Evolutionary conservation across 495 filamentous ascomycete genomes (phyloP), one percentile per base, ranked within the genome.

Genomic region (Penicillium angulare): DNA sequence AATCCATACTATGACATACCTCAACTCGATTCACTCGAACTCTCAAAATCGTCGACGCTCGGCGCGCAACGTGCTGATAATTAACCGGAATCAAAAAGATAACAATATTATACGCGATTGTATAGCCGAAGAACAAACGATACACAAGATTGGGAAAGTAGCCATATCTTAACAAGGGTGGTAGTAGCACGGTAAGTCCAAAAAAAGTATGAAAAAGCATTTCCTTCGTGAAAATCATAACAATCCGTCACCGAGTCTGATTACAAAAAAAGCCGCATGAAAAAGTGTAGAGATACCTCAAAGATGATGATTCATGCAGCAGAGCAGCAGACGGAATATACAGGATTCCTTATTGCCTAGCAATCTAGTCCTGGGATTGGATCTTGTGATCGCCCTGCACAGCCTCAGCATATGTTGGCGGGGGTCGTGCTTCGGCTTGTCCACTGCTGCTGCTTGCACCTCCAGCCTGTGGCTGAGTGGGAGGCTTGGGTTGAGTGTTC

Each of bases 341-440:
- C n/a, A n/a, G n/a, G n/a, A n/a, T n/a, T n/a, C n/a, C n/a, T n/a
- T n/a, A n/a, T n/a, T n/a, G n/a, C n/a, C n/a, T n/a, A n/a, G n/a
- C n/a, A n/a, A 21, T 38, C 61, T 80, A 89, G 49, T 89, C 83
- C 27, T 78, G 74, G 3, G 72, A 79, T 79, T 96, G 92, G 32
- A 96, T 73, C 78, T 97, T 97, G 64, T 95, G 63, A 64, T 96
- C 92, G 10, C 90, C 91, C 65, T 82, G 84, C 29, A 95, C 86
- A 29, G 89, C 90, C 72, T 93, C 88, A 35, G 86, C 85, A 72
- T 95, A 95, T 18, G 86, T 89, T 26, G 90, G 90, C 39, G 89
- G 89, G 17, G 78, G 72, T 66, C 34, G 65, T 50, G 39, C 60
- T 13, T 49, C 69, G 20, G 61, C 53, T 18, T 66, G 61, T 34